Conservation (phyloP, 257 asterid genomes). For the Linderniella brevidens region DNA sequence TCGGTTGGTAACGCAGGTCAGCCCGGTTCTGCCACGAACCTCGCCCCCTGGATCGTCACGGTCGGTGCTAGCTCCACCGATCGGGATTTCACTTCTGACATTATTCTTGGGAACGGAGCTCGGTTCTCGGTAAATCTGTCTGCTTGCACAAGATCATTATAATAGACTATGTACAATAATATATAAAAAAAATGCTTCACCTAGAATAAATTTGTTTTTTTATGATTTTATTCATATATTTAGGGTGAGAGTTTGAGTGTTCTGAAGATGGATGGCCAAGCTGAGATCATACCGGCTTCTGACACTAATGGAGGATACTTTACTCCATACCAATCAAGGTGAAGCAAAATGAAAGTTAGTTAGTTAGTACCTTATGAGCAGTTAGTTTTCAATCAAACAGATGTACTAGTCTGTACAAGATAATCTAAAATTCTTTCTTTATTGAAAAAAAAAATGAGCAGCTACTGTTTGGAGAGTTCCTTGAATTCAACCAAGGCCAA, state of each 20-base stretch:
- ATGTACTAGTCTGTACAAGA: too few species aligned
- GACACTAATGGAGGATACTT: slow-evolving; percentile 76
- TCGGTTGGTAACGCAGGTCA: slow-evolving; percentile 72
- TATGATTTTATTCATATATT: neutral
- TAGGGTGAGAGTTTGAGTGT: slow-evolving; percentile 79
- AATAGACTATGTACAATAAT: neutral
- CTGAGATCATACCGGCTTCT: slow-evolving; percentile 55
- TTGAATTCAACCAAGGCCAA: slow-evolving; percentile 54
- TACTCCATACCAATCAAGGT: slow-evolving; percentile 99
- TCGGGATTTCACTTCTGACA: slow-evolving; percentile 52
- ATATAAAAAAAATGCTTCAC: neutral
- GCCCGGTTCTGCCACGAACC: slow-evolving; percentile 61
- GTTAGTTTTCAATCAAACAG: too few species aligned
- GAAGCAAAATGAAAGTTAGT: slow-evolving; percentile 70
- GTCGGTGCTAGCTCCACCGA: slow-evolving; percentile 85
- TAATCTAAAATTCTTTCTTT: slow-evolving; percentile 9
- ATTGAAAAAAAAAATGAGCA: slow-evolving; percentile 21
- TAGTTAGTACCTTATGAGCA: slow-evolving; percentile 33
- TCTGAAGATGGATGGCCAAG: slow-evolving; percentile 24
- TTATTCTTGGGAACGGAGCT: slow-evolving; percentile 64
- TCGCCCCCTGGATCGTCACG: slow-evolving; percentile 93
- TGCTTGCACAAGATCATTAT: neutral
- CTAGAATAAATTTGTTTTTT: too few species aligned
- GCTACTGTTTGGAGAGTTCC: slow-evolving; percentile 94
- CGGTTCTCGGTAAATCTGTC: slow-evolving; percentile 29